Evolutionary conservation across 345 rosid species (phyloP), one percentile per base, ranked within the genome.

Genomic region (Brassica juncea): DNA sequence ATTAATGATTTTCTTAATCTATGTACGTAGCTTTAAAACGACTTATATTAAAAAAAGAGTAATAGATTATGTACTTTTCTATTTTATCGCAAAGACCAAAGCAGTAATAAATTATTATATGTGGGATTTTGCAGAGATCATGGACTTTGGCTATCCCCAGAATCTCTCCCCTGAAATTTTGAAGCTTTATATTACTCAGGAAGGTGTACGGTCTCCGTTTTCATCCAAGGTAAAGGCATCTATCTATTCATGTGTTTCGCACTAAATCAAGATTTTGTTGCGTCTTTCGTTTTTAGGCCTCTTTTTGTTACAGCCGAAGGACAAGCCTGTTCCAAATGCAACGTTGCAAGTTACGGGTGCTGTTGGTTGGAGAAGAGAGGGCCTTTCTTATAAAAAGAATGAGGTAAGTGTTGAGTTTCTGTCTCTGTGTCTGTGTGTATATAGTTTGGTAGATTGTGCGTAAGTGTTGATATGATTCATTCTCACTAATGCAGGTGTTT

Each of bases 261-360:
- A n/a, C n/a, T n/a, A n/a, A 4, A 58, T 1, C 44, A 68, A 15
- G 55, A 16, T 68, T 37, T 32, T 70, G 64, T 71, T 71, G n/a
- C 34, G 76, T 62, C 71, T 65, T 62, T 12, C 34, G 14, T 31
- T 83, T 37, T 23, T 47, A 31, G 27, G 58, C 39, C 73, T 35
- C 19, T 70, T 58, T 25, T 44, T 1, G 12, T 66, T 10, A 49
- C 75, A 81, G 97, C 91, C 97, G 0, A 75, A 92, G 21, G 98
- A 95, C 78, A 95, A 80, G 86, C 92, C 98, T 71, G 94, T 93
- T 42, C 99, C 99, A 23, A 95, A 95, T 88, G 99, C 99, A 54
- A 95, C 99, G 28, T 86, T 93, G 80, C 99, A 95, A 95, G 99
- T 93, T 82, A 95, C 98, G 0, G 99, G 99, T 83, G 98, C 99